phyloP scores from a whole-genome alignment of 768 basidiomycete species.

The Macrolepiota fuliginosa region DNA sequence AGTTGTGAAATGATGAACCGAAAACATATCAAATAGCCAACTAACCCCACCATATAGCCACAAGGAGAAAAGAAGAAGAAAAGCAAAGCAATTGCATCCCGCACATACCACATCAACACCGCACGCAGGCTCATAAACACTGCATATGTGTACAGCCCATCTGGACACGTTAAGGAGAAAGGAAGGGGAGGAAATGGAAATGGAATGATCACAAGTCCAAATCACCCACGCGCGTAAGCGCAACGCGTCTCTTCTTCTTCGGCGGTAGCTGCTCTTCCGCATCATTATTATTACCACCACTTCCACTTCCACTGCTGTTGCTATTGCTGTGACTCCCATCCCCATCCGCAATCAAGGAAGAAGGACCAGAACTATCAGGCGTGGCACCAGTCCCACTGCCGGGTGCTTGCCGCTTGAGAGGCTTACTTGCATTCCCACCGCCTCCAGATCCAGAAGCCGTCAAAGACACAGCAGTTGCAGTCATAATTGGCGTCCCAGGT shows the following conservation, averaged over 20 bases:
- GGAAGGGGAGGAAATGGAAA: neutral
- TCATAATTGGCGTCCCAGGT: neutral
- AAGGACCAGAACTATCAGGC: slow-evolving; percentile 16
- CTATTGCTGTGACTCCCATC: too few species aligned
- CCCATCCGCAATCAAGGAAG: too few species aligned
- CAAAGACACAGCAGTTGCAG: slow-evolving; percentile 9
- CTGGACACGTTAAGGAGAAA: neutral
- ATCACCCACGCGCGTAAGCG: slow-evolving; percentile 68
- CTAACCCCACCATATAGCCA: neutral
- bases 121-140: neutral
- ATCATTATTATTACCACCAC: slow-evolving; percentile 9
- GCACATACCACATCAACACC: neutral
- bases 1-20: too few species aligned
- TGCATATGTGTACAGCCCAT: neutral
- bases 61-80: neutral
- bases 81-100: too few species aligned
- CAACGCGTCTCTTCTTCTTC: slow-evolving; percentile 86
- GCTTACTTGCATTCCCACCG: slow-evolving; percentile 3
- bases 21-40: too few species aligned
- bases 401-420: slow-evolving; percentile 18
- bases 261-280: slow-evolving; percentile 58
- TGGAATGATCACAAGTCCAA: slow-evolving; percentile 30
- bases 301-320: too few species aligned
- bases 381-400: slow-evolving; percentile 9
- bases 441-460: slow-evolving; percentile 22